Evolutionary conservation across 78 protist genomes (phyloP), one percentile per base, ranked within the genome.

Genomic region (Dictyostelium intermedium): DNA sequence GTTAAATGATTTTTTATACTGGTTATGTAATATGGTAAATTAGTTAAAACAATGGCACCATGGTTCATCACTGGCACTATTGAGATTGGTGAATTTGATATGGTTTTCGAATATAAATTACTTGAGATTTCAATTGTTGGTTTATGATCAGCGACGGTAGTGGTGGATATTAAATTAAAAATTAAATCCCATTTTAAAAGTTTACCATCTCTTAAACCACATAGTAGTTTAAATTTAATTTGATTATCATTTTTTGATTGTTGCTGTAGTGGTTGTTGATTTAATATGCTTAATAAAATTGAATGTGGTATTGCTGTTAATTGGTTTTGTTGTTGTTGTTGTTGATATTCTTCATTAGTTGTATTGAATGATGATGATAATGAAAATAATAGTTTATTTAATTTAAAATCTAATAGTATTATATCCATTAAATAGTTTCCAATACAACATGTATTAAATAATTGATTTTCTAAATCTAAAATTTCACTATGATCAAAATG

Each of bases 171-270:
- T 32, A 47, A 79, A 39, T 77, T 77, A 41, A 25, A 79, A 37
- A 2, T 18, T 37, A 76, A 16, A 79, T 87, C 93, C 79, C 79
- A 89, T 53, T 70, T 60, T 10, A 89, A 32, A 27, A 89, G 53
- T 20, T 43, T 7, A 32, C 94, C 94, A 45, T 89, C 87, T 80
- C 83, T 89, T 23, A 41, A 20, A 34, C 87, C 94, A 47, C 25
- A 56, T 10, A 89, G 20, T 2, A 89, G n/a, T 66, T 89, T 78
- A 30, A 69, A 35, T 10, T 61, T 47, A 13, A 34, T 27, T 72
- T 72, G 45, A 72, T 72, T 72, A 66, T 66, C 74, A 72, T 72
- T 27, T 27, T 66, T 66, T 66, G 74, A 66, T 66, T 66, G 74
- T 76, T 76, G 82, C 16, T 37, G 39, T n/a, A 39, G 5, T 20